Percentiles rank a stretch among this genome's conserved stretches.
These are phyloP conservation scores for Monosporascus sp. DNA, from an alignment of 2,329 filamentous ascomycete species.

Conservation along the genomic window DNA sequence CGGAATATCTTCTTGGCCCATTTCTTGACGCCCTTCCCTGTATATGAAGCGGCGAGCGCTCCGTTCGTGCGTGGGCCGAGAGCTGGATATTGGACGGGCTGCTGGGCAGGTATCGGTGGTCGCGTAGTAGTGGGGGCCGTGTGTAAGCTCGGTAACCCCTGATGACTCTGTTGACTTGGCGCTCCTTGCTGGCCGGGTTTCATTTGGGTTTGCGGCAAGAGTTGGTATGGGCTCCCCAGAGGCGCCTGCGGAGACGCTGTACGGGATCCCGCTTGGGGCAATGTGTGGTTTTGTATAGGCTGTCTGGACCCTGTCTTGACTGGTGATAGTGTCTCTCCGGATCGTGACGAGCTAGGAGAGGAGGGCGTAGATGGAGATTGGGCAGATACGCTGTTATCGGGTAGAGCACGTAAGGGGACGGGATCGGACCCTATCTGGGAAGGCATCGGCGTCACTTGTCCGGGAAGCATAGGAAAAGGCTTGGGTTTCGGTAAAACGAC, in stretches of 20 bases:
- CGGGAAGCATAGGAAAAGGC: slow-evolving; percentile 25
- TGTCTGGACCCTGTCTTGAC: background rate
- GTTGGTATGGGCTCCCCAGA: background rate
- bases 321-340: background rate
- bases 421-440: slow-evolving; percentile 21
- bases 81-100: background rate
- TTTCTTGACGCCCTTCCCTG: slow-evolving; percentile 26
- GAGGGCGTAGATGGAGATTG: background rate
- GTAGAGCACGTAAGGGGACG: slow-evolving; percentile 2
- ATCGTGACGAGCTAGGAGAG: too few relatives aligned
- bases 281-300: background rate
- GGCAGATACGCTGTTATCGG: background rate
- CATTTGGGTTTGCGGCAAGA: background rate
- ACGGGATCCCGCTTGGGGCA: background rate
- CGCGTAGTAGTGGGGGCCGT: background rate
- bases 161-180: background rate
- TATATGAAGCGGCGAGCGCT: slow-evolving; percentile 13
- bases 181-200: slow-evolving; percentile 7
- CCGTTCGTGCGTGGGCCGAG: background rate
- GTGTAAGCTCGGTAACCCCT: background rate
- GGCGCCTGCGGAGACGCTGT: background rate
- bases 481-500: slow-evolving; percentile 6
- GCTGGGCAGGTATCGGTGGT: background rate
- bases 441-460: slow-evolving; percentile 24
- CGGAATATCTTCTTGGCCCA: slow-evolving; percentile 25